These are phyloP conservation scores for Saturnispora bothae DNA, from an alignment of 805 yeast genomes.

Conservation along the genomic window DNA sequence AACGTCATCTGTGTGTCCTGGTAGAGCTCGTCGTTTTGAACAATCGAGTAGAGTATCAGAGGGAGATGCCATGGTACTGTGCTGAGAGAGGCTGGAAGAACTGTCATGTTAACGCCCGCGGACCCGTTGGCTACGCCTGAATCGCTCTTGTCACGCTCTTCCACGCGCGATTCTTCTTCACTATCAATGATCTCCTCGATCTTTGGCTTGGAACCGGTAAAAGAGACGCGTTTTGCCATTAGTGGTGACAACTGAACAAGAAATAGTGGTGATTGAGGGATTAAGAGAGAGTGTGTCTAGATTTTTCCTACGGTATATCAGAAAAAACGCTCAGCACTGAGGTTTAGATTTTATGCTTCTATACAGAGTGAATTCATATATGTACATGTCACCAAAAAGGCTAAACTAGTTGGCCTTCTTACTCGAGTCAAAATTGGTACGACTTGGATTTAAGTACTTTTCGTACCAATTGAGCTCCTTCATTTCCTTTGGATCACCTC, in stretches of 20 bases:
- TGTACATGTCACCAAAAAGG: too few relatives aligned
- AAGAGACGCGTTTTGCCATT: conserved; percentile 12
- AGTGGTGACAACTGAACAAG: too few relatives aligned
- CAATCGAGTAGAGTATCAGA: conserved; percentile 18
- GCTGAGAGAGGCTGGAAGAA: conserved; percentile 11
- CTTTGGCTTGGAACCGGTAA: conserved; percentile 9
- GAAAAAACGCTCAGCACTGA: not conserved
- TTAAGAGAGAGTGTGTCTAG: not conserved
- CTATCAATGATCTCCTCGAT: conserved; percentile 5
- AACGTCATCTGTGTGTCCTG: conserved; percentile 16
- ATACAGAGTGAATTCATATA: too few relatives aligned
- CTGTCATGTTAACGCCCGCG: not conserved
- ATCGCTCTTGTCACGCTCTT: conserved; percentile 6
- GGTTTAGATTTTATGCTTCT: too few relatives aligned
- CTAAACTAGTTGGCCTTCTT: not conserved
- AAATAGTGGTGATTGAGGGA: conserved; percentile 4
- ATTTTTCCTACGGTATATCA: too few relatives aligned
- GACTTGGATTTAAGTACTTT: conserved; percentile 32
- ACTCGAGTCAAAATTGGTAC: conserved; percentile 23
- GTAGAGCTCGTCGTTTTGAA: conserved; percentile 27
- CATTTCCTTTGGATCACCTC: conserved; percentile 47
- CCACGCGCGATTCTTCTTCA: too few relatives aligned
- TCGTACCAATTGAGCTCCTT: conserved; percentile 41
- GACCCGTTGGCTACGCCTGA: not conserved
- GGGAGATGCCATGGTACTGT: conserved; percentile 26